These are phyloP conservation scores for Pulveroboletus frians DNA, from an alignment of 768 basidiomycete species.

Conservation along the genomic window DNA sequence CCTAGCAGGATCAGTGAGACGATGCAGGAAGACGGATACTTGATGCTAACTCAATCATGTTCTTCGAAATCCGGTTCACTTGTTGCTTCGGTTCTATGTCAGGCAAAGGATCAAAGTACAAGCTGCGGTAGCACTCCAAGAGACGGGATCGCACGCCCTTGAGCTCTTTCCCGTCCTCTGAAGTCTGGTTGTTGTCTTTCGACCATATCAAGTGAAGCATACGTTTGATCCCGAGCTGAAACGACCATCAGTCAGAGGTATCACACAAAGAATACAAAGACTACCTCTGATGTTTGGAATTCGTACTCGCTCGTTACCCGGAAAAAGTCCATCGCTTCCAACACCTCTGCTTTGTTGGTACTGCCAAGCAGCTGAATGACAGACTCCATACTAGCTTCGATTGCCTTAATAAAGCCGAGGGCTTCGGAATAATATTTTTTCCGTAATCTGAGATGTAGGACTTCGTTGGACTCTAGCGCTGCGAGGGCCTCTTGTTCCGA, in stretches of 20 bases:
- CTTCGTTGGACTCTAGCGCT: constrained; percentile 59
- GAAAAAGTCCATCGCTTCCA: constrained; percentile 90
- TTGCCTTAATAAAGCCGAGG: constrained; percentile 69
- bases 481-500: constrained; percentile 70
- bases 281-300: constrained; percentile 72
- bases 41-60: constrained; percentile 83
- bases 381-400: constrained; percentile 64
- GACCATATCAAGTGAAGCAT: constrained; percentile 98
- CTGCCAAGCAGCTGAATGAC: constrained; percentile 79
- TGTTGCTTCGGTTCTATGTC: constrained; percentile 78
- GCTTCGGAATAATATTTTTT: constrained; percentile 88
- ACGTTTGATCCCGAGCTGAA: constrained; percentile 80
- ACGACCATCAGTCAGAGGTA: constrained; percentile 1
- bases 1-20: constrained; percentile 37
- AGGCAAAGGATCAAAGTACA: constrained; percentile 84
- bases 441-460: constrained; percentile 61
- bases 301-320: constrained; percentile 74
- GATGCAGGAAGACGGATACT: not conserved
- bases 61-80: constrained; percentile 88
- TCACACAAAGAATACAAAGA: not conserved
- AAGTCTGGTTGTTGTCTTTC: constrained; percentile 83
- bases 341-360: constrained; percentile 76
- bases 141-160: constrained; percentile 85
- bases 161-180: constrained; percentile 70
- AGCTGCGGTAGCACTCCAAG: constrained; percentile 78